A percentile compares a stretch with the other conserved stretches of the same genome.
These are phyloP conservation scores for barrel medic (Medicago truncatula) DNA, from an alignment of 306 rosid genomes.

Conservation along the genomic window DNA sequence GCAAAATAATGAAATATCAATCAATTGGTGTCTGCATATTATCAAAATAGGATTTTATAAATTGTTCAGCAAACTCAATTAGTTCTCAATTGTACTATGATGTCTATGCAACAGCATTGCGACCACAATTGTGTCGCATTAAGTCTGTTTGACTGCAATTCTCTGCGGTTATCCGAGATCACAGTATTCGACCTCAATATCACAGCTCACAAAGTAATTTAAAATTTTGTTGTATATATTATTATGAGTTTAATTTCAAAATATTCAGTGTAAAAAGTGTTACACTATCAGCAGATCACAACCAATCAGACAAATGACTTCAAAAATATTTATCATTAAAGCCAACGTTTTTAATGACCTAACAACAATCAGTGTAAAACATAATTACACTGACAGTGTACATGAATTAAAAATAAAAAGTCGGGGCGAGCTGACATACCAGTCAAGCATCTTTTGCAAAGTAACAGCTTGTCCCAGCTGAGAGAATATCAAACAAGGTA, in stretches of 20 bases:
- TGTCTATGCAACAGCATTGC: background rate
- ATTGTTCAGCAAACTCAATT: background rate
- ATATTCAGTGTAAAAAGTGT: background rate
- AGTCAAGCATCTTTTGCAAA: constrained; percentile 76
- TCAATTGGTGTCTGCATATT: background rate
- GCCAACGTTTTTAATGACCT: too few species aligned
- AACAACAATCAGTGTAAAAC: background rate
- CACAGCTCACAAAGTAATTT: background rate
- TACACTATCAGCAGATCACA: background rate
- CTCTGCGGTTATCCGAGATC: background rate
- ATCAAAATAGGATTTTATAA: background rate
- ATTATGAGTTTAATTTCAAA: background rate
- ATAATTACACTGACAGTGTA: background rate
- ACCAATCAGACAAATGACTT: too few species aligned
- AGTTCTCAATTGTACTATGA: background rate
- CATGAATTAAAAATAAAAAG: background rate
- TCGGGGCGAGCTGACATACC: constrained; percentile 49
- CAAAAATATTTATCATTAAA: too few species aligned
- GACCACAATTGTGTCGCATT: background rate
- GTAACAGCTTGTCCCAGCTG: constrained; percentile 92
- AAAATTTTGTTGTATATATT: background rate
- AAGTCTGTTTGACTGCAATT: background rate
- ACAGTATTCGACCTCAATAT: background rate
- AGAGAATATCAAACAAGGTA: constrained; percentile 94
- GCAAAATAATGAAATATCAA: constrained; percentile 31